Percentiles rank a stretch among this genome's conserved stretches.
Conservation (phyloP, 805 yeast genomes). For the Metschnikowia anglica region DNA sequence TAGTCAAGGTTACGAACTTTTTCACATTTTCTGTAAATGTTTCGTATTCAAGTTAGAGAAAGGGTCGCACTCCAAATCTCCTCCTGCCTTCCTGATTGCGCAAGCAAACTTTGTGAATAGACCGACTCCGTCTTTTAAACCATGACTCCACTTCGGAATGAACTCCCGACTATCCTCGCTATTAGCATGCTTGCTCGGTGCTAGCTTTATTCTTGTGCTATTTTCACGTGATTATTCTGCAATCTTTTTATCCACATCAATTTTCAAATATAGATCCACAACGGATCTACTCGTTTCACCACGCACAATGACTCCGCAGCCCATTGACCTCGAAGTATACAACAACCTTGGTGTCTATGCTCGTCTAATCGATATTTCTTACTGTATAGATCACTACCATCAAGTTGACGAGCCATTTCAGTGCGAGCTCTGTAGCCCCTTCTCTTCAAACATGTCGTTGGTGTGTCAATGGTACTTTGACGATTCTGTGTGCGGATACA, state of each 20-base stretch:
- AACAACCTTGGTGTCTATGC: constrained; percentile 38
- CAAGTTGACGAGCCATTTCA: constrained; percentile 38
- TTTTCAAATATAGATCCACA: neutral
- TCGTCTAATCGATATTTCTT: constrained; percentile 44
- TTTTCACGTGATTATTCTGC: neutral
- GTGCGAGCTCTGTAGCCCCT: constrained; percentile 34
- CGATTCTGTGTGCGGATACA: constrained; percentile 38
- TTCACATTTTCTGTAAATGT: too few species aligned
- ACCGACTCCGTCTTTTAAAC: too few species aligned
- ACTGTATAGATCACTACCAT: constrained; percentile 36
- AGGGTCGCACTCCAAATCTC: too few species aligned
- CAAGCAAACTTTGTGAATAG: too few species aligned
- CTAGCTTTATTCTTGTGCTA: neutral
- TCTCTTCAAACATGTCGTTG: constrained; percentile 36
- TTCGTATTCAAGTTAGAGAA: too few species aligned
- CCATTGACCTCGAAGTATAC: constrained; percentile 27
- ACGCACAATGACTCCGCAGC: constrained; percentile 10
- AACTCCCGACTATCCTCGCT: neutral
- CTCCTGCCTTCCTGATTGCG: neutral
- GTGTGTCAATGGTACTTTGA: constrained; percentile 42
- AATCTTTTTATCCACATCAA: neutral
- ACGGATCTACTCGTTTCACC: neutral
- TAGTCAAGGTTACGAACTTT: too few species aligned
- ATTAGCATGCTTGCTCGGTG: neutral
- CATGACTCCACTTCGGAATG: neutral